Evolutionary conservation across 2,329 filamentous ascomycete species (phyloP).

Genomic region (Eutypella sp.): DNA sequence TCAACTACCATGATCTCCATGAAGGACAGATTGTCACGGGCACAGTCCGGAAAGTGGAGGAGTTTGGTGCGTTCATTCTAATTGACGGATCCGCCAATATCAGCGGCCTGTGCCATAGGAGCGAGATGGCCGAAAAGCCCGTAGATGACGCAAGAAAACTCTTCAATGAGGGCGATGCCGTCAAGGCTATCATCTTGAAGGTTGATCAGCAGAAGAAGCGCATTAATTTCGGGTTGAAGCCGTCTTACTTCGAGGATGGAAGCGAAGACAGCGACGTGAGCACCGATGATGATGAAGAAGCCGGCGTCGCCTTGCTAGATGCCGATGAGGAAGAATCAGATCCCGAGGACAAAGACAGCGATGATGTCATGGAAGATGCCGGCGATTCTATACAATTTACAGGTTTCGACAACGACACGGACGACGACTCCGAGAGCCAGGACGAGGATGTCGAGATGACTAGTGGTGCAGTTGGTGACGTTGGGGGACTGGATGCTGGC

Average conservation of each 20-base stretch:
- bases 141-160: slow-evolving; percentile 83
- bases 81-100: slow-evolving; percentile 83
- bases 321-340: slow-evolving; percentile 31
- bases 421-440: slow-evolving; percentile 36
- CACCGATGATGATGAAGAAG: slow-evolving; percentile 39
- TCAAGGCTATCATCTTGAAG: slow-evolving; percentile 84
- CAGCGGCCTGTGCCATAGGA: slow-evolving; percentile 88
- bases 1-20: slow-evolving; percentile 73
- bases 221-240: slow-evolving; percentile 87
- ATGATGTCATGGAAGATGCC: slow-evolving; percentile 43
- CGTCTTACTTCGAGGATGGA: slow-evolving; percentile 77
- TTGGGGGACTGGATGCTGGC: slow-evolving; percentile 60
- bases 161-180: slow-evolving; percentile 84
- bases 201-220: slow-evolving; percentile 70
- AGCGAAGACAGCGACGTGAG: slow-evolving; percentile 29
- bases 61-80: slow-evolving; percentile 92
- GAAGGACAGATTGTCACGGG: slow-evolving; percentile 80
- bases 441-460: slow-evolving; percentile 40
- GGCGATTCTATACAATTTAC: slow-evolving; percentile 40
- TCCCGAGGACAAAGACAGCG: slow-evolving; percentile 41
- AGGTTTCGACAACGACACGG: slow-evolving; percentile 36
- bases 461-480: slow-evolving; percentile 29
- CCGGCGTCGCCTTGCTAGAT: slow-evolving; percentile 35
- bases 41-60: slow-evolving; percentile 87
- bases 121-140: slow-evolving; percentile 80